Conservation (phyloP, 169 alveolate species). For the Plasmodium sp. region DNA sequence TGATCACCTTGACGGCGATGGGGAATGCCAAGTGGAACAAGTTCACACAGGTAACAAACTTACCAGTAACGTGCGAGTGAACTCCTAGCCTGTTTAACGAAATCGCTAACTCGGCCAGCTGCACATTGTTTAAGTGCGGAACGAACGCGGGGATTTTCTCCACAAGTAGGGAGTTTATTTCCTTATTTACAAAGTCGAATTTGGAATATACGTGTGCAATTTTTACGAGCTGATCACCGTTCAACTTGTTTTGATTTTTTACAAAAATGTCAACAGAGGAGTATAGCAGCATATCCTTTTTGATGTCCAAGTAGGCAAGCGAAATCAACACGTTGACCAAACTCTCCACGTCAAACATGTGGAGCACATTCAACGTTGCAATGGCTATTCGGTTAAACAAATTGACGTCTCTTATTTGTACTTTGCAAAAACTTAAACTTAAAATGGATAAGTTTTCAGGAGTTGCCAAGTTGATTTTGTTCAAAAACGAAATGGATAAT, state of each 20-base stretch:
- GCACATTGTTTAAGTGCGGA: conserved; percentile 20
- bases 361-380: conserved; percentile 50
- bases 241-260: conserved; percentile 52
- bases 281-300: conserved; percentile 40
- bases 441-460: conserved; percentile 50
- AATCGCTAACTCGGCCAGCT: conserved; percentile 40
- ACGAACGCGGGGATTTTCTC: conserved; percentile 19
- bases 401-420: conserved; percentile 65
- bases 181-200: conserved; percentile 11
- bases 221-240: conserved; percentile 30
- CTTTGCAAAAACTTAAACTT: conserved; percentile 65
- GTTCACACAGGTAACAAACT: conserved; percentile 40
- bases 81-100: conserved; percentile 39
- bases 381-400: conserved; percentile 49
- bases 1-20: conserved; percentile 49
- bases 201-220: conserved; percentile 59
- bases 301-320: conserved; percentile 20
- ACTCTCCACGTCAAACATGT: conserved; percentile 47
- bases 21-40: conserved; percentile 34
- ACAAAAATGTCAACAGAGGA: conserved; percentile 45
- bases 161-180: conserved; percentile 14
- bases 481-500: conserved; percentile 48
- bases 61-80: conserved; percentile 1
- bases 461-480: conserved; percentile 59
- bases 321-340: conserved; percentile 41